Evolutionary conservation across 495 filamentous ascomycete species (phyloP), one percentile per base, ranked within the genome.

Genomic region (Penicillium lividum): DNA sequence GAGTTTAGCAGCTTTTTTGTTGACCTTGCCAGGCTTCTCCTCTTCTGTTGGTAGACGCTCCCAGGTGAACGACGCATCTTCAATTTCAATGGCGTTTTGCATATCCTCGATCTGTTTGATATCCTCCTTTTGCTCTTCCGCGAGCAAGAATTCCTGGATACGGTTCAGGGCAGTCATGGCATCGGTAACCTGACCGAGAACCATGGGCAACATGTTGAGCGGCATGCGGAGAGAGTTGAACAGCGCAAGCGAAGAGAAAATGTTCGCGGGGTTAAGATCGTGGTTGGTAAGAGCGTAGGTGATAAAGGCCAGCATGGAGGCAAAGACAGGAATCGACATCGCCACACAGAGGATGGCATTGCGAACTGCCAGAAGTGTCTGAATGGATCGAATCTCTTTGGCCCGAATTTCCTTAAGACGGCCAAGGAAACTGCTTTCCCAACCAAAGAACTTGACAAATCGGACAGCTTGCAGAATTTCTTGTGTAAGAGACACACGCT

Each of bases 401-500:
- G 75, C 77, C 46, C 93, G 84, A 52, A 93, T 88, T 18, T 85
- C 78, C 49, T 81, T 78, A 9, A 98, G 77, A 16, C 92, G 84
- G n/a, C 80, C 76, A 5, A 97, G 76, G 69, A 98, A 98, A 47
- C 87, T 86, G 34, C 80, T 85, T 65, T 98, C 93, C 93, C 93
- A 98, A 7, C 90, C 93, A 68, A 96, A 97, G 73, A 83, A 96
- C 71, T 98, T 98, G 69, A 98, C 92, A 64, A 98, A 97, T 16
- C 92, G 83, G 46, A 97, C 93, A 1, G 89, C 89, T 58, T 92
- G 88, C 22, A 98, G 69, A 34, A 98, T 95, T 66, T 98, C 93
- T 67, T 97, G 93, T 0, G 92, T 97, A 36, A 98, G 77, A 47
- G 88, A 87, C 7, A 98, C 92, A 43, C 93, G 82, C 70, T 91